Evolutionary conservation across 148 eudicot species (phyloP).

Genomic region (Fagopyrum homotropicum): DNA sequence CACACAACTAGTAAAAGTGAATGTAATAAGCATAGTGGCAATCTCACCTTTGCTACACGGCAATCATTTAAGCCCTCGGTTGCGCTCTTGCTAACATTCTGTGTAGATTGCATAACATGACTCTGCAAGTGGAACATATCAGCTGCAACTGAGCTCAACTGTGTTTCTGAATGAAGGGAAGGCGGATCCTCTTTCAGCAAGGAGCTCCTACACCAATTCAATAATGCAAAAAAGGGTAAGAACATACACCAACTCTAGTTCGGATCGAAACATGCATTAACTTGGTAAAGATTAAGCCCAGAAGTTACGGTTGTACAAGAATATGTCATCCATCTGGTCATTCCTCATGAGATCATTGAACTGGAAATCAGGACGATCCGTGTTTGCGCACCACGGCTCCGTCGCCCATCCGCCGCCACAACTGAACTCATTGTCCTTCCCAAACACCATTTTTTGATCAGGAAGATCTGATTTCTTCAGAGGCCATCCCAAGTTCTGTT

Average conservation of each 20-base stretch:
- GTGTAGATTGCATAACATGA: constrained; percentile 19
- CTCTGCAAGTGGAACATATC: constrained; percentile 23
- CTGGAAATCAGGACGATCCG: constrained; percentile 30
- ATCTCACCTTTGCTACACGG: constrained; percentile 46
- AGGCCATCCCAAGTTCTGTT: constrained; percentile 31
- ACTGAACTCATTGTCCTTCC: constrained; percentile 28
- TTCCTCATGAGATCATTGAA: constrained; percentile 24
- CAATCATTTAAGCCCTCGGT: constrained; percentile 18
- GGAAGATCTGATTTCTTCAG: constrained; percentile 19
- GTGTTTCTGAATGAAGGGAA: constrained; percentile 27
- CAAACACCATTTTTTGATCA: constrained; percentile 22
- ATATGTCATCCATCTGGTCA: constrained; percentile 51
- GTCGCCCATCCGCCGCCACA: constrained; percentile 18
- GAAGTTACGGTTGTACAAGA: constrained; percentile 49
- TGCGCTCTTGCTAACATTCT: constrained; percentile 13
- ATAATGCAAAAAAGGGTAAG: constrained; percentile 5
- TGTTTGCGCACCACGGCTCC: constrained; percentile 18
- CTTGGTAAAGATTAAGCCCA: constrained; percentile 21
- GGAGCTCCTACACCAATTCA: constrained; percentile 39
- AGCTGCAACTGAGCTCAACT: constrained; percentile 22
- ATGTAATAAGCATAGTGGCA: constrained; percentile 11
- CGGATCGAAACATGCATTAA: constrained; percentile 18
- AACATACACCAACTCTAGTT: neutral
- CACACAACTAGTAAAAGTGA: neutral
- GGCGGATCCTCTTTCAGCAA: constrained; percentile 46